These are phyloP conservation scores for Akanthomyces muscarius DNA, from an alignment of 2,329 filamentous ascomycete species.

Conservation along the genomic window DNA sequence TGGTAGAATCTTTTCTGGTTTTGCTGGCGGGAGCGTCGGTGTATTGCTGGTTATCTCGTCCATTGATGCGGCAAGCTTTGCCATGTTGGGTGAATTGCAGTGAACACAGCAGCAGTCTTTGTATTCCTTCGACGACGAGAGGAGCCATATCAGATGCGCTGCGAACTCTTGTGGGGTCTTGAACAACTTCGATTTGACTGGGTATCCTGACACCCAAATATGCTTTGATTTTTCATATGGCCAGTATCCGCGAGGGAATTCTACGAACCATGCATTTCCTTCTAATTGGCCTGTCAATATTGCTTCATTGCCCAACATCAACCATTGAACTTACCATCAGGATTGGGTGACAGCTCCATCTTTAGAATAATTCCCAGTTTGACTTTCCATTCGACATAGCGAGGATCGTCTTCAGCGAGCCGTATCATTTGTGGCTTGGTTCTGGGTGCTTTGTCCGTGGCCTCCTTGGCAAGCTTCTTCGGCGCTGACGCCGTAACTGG, in stretches of 20 bases:
- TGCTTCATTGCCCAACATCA: background rate
- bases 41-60: slow-evolving; percentile 28
- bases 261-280: slow-evolving; percentile 41
- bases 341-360: slow-evolving; percentile 40
- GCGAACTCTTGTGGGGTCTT: slow-evolving; percentile 52
- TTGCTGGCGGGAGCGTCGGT: slow-evolving; percentile 19
- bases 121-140: slow-evolving; percentile 44
- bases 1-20: slow-evolving; percentile 21
- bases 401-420: slow-evolving; percentile 39
- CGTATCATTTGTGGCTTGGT: slow-evolving; percentile 42
- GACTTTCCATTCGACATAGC: slow-evolving; percentile 42
- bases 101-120: slow-evolving; percentile 49
- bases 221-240: slow-evolving; percentile 46
- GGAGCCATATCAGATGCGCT: slow-evolving; percentile 49
- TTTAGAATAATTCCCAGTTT: slow-evolving; percentile 44
- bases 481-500: slow-evolving; percentile 30
- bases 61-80: slow-evolving; percentile 23
- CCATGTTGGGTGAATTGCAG: slow-evolving; percentile 36
- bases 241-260: slow-evolving; percentile 45
- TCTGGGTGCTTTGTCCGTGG: slow-evolving; percentile 34
- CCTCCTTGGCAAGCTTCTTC: slow-evolving; percentile 37
- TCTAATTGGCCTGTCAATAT: slow-evolving; percentile 27
- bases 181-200: slow-evolving; percentile 45
- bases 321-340: slow-evolving; percentile 32
- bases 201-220: slow-evolving; percentile 48